A percentile compares a stretch with the other conserved stretches of the same genome.
Conservation (phyloP, 31 red algal species). For the Odonthalia washingtoniensis region DNA sequence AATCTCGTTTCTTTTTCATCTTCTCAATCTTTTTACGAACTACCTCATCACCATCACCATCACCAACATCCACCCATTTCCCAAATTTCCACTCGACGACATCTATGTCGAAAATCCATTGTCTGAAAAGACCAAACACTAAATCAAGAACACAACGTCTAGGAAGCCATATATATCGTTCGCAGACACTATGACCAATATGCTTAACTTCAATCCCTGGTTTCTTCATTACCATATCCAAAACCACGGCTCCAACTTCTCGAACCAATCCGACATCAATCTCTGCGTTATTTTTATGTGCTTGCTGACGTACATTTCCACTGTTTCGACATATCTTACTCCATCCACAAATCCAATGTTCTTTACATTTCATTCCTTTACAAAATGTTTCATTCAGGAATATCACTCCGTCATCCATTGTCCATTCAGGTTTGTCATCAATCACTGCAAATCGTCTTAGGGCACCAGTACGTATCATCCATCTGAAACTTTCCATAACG, state of each 20-base stretch:
- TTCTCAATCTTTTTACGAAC: no score
- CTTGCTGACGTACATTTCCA: no score
- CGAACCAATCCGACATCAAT: background rate
- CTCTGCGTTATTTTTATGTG: no score
- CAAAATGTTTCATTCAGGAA: background rate
- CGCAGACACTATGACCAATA: background rate
- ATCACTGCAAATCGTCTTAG: slow-evolving; percentile 6
- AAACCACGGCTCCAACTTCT: background rate
- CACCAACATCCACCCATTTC: background rate
- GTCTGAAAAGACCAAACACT: background rate
- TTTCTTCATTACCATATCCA: background rate
- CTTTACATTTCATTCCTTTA: background rate
- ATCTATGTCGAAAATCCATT: background rate
- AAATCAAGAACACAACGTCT: background rate
- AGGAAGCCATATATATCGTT: background rate
- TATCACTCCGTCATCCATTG: background rate
- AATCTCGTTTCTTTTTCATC: no score
- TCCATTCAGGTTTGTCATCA: no score
- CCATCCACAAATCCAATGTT: background rate
- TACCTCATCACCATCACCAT: no score
- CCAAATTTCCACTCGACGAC: background rate
- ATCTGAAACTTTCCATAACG: background rate
- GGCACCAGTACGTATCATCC: background rate
- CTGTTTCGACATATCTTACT: background rate
- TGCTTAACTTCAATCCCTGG: slow-evolving; percentile 1